Base-by-base conservation (phyloP, 352 stramenopile genomes). In the Phytophthora nicotianae region DNA sequence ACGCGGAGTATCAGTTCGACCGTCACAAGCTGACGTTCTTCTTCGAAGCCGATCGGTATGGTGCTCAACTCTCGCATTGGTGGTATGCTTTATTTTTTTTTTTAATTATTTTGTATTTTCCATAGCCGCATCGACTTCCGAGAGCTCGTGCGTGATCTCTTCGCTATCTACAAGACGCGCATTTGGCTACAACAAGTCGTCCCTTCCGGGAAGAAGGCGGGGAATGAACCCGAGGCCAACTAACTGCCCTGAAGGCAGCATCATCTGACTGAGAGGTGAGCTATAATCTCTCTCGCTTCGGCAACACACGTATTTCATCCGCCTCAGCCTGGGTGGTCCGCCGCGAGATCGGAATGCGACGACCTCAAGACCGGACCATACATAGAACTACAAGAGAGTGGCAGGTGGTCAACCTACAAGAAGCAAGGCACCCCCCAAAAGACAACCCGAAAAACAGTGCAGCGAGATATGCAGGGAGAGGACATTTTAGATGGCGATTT, bases 11-110 rank as follows among this genome's bases (percentile, higher is more conserved):
- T 82, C 97, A 99, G 72, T 99, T 98, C 70, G 97, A 99, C 74
- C 91, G 97, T 53, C 94, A 99, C 83, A 99, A 99, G 75, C 80
- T 99, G 8, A 99, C 96, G 1, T 99, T 99, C 82, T 99, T 98
- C 79, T 99, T 99, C 58, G 93, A 99, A 77, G 96, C 96, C 13
- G 94, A 98, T 62, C 87, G 96, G 86, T 95, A 73, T 14, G 74
- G 26, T 29, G 23, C 20, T 40, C 5, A 9, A n/a, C 14, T 45
- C n/a, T 46, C 3, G 5, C n/a, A 21, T 29, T 58, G 2, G 19
- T 50, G 17, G 16, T 11, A 13, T 17, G 13, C 3, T 38, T 5
- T 8, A 37, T 27, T 1, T 23, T 4, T n/a, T 23, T 33, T 2
- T 16, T 21, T 29, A 37, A 26, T 59, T 29, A 24, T 8, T 19